phyloP scores from a whole-genome alignment of 805 yeast genomes.

The Naumovozyma dairenensis region DNA sequence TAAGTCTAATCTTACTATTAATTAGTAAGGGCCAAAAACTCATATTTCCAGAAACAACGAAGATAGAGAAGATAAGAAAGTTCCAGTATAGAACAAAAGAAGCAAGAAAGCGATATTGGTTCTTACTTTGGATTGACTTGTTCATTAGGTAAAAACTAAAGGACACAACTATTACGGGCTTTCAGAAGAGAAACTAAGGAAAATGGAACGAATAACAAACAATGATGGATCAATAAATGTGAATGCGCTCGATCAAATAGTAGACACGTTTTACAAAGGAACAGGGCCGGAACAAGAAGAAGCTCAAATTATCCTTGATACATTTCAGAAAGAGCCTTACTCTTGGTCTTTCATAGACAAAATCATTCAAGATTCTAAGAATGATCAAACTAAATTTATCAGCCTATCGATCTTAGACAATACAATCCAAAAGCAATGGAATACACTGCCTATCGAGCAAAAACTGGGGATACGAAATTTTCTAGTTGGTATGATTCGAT shows the following conservation, averaged over 20 bases:
- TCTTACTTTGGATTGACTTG: too few species aligned
- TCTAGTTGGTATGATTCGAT: conserved; percentile 82
- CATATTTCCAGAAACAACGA: too few species aligned
- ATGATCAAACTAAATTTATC: conserved; percentile 81
- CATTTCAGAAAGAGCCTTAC: conserved; percentile 83
- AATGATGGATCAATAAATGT: too few species aligned
- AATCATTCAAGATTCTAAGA: conserved; percentile 63
- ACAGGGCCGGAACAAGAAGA: conserved; percentile 52
- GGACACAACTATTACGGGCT: too few species aligned
- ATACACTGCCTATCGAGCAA: conserved; percentile 75
- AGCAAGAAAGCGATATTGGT: too few species aligned
- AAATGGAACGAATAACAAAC: too few species aligned
- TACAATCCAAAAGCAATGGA: conserved; percentile 84
- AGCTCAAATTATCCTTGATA: conserved; percentile 62
- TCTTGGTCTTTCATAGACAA: conserved; percentile 89
- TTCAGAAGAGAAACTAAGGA: too few species aligned
- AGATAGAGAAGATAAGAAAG: too few species aligned
- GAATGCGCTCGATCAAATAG: conserved; percentile 77
- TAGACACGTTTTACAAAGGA: conserved; percentile 70
- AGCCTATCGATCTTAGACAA: conserved; percentile 84
- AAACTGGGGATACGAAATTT: conserved; percentile 86
- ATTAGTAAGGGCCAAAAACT: too few species aligned
- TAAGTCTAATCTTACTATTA: too few species aligned
- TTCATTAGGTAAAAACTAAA: too few species aligned
- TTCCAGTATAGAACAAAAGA: too few species aligned